Conservation (phyloP, 1,284 basidiomycete species). For the Cryptococcus jaspeensis region DNA sequence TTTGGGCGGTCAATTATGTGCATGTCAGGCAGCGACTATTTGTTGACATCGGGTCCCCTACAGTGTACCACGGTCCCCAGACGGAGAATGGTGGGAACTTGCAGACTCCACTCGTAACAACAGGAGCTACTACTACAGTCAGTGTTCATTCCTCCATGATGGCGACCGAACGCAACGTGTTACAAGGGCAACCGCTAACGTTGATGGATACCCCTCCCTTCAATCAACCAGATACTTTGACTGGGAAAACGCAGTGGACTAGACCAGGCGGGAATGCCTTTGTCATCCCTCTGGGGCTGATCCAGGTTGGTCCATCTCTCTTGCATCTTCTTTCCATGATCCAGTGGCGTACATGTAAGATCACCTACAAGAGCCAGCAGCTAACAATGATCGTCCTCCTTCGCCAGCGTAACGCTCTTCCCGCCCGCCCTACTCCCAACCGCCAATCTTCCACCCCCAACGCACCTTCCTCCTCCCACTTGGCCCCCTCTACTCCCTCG, state of each 20-base stretch:
- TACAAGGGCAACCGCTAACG: neutral
- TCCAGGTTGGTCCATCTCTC: conserved; percentile 58
- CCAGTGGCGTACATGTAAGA: neutral
- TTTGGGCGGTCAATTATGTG: conserved; percentile 50
- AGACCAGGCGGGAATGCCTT: conserved; percentile 68
- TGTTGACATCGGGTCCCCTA: conserved; percentile 32
- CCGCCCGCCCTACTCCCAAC: conserved; percentile 8
- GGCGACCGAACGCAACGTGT: neutral
- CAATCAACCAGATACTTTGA: conserved; percentile 60
- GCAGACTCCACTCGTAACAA: conserved; percentile 72
- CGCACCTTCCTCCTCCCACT: neutral
- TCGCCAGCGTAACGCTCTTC: conserved; percentile 52
- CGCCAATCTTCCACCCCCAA: neutral
- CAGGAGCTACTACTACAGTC: conserved; percentile 81
- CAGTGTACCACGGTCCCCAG: conserved; percentile 69
- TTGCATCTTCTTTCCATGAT: neutral
- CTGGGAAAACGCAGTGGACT: conserved; percentile 84
- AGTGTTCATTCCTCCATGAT: conserved; percentile 39
- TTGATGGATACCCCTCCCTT: neutral
- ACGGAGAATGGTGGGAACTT: conserved; percentile 96
- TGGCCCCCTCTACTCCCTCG: conserved; percentile 1
- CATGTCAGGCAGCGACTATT: neutral
- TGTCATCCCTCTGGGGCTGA: conserved; percentile 82
- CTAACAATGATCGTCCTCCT: neutral
- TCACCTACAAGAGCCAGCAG: too few species aligned